Evolutionary conservation across 1,284 basidiomycete genomes (phyloP), one percentile per base, ranked within the genome.

Genomic region (Malassezia restricta): DNA sequence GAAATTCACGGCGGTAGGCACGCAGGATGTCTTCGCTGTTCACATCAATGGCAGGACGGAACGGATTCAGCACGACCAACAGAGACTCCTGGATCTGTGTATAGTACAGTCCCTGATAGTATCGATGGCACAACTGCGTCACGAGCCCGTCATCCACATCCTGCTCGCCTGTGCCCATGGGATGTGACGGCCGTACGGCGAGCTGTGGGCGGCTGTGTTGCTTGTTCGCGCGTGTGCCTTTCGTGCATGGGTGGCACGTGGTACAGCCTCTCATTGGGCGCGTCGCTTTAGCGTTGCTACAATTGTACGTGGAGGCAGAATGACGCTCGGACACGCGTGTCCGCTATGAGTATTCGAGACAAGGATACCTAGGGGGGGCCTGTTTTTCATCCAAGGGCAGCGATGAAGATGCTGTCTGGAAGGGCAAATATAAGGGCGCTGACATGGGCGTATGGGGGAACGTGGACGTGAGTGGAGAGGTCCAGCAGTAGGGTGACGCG

Each of bases 51-150:
- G 61, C 48, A 1, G 64, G 53, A 35, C 59, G 63, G 44, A 61
- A 73, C 0, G 70, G 68, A 52, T 73, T 73, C 49, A 70, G 49
- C 8, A 62, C 63, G 48, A 73, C 56, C 41, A 73, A 57, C 41
- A 71, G 57, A 27, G 65, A 64, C 50, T 69, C 65, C 28, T 63
- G 64, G 31, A 73, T 59, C 40, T 63, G 54, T 31, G 68, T 70
- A 56, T 71, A 73, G 39, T 45, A 55, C 17, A 45, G 27, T 15
- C 35, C 31, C 38, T 55, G 47, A 24, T 49, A 46, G 53, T 55
- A 55, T 7, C 43, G 53, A 38, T 55, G 53, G 14, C 45, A 55
- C 20, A 55, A 29, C 24, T 20, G 43, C 9, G 53, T 55, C 8
- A 40, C 31, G 27, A 55, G 40, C 27, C 45, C 53, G 27, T 55